Evolutionary conservation across 345 rosid species (phyloP), one percentile per base, ranked within the genome.

Genomic region (Syzygium aromaticum): DNA sequence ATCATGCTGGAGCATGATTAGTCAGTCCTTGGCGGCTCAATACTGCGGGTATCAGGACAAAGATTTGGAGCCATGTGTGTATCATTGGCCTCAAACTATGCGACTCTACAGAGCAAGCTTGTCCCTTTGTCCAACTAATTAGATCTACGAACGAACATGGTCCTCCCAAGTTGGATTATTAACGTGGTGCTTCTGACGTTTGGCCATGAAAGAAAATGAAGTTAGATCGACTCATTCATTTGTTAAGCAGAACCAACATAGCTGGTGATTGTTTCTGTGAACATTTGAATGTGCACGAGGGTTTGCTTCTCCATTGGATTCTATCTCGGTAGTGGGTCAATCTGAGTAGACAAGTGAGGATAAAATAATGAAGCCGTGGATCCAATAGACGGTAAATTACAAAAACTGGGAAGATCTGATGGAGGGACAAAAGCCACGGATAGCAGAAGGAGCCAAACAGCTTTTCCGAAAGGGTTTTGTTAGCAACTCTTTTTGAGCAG

Each of bases 361-460:
- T 86, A 87, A 33, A 77, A 40, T 54, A 33, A 51, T 67, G 67
- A 77, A 64, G 19, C 51, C 61, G 27, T 51, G n/a, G 85, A 57
- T 38, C 49, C 82, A 73, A 67, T n/a, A 30, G 15, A 85, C n/a
- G 54, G 84, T 59, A 84, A 77, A 52, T 52, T 14, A 53, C 52
- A 85, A 67, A 87, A 33, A 54, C 19, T 38, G 52, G 63, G 49
- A 12, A 86, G 63, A 64, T 77, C 27, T 85, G 88, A 52, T 51
- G 51, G 82, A 67, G 88, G 86, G 92, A 63, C 90, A 90, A 87
- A 88, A 86, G 90, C 77, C 17, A 53, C 27, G 86, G 43, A 87
- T 82, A 86, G 61, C 84, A 87, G 89, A 92, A 88, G 92, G 86
- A 92, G 90, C 92, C 89, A 90, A 88, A 83, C 57, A 83, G 43